These are phyloP conservation scores for Penicillium paradoxum DNA, from an alignment of 495 filamentous ascomycete species.

Conservation along the genomic window DNA sequence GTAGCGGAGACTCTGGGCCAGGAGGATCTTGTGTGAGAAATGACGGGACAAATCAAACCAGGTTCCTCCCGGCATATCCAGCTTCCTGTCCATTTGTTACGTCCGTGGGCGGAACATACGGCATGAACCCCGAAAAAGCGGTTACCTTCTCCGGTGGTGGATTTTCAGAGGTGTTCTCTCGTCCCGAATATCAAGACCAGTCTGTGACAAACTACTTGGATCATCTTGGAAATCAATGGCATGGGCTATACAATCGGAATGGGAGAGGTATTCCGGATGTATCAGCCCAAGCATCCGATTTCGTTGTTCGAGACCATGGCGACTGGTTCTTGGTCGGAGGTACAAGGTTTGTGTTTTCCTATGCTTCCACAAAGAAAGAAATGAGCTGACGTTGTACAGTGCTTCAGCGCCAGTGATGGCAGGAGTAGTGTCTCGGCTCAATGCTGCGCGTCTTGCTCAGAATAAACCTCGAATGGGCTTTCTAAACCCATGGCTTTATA, in stretches of 20 bases:
- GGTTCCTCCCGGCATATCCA: slow-evolving; percentile 66
- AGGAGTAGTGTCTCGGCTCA: slow-evolving; percentile 51
- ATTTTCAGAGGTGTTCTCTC: slow-evolving; percentile 64
- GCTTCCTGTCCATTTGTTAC: slow-evolving; percentile 81
- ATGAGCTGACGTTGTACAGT: slow-evolving; percentile 22
- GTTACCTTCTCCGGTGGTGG: slow-evolving; percentile 60
- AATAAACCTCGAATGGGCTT: slow-evolving; percentile 53
- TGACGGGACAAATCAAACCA: slow-evolving; percentile 55
- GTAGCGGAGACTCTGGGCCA: slow-evolving; percentile 66
- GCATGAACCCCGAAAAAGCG: slow-evolving; percentile 49
- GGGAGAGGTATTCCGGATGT: slow-evolving; percentile 76
- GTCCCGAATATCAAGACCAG: slow-evolving; percentile 59
- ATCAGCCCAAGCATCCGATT: slow-evolving; percentile 46
- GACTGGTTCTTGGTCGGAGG: slow-evolving; percentile 29
- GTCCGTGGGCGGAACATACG: slow-evolving; percentile 64
- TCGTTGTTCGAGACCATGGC: slow-evolving; percentile 38
- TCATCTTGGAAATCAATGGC: slow-evolving; percentile 35
- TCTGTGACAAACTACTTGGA: slow-evolving; percentile 53
- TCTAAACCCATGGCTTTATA: slow-evolving; percentile 63
- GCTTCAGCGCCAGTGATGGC: slow-evolving; percentile 52
- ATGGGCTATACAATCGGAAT: slow-evolving; percentile 47
- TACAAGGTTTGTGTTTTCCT: slow-evolving; percentile 38
- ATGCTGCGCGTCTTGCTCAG: slow-evolving; percentile 48
- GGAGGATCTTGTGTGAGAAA: slow-evolving; percentile 59
- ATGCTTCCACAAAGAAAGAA: neutral